A percentile compares a stretch with the other conserved stretches of the same genome.
These are phyloP conservation scores for Atractiella rhizophila DNA, from an alignment of 768 basidiomycete genomes.

Conservation along the genomic window DNA sequence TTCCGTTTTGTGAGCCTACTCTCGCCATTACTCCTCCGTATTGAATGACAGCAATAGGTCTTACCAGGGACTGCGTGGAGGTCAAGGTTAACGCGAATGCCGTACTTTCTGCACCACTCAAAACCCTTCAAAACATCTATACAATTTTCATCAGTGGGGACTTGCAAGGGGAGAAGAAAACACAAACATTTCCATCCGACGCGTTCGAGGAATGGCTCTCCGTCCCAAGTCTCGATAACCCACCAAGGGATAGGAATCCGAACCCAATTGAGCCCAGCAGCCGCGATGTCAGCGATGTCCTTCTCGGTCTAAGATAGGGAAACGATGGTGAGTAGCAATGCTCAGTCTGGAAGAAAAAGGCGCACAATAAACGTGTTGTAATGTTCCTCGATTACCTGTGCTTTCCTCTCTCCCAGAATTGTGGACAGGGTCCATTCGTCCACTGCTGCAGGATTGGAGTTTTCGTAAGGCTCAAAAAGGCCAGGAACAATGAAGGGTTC, in stretches of 20 bases:
- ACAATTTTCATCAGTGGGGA: too few species aligned
- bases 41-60: slow-evolving; percentile 41
- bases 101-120: slow-evolving; percentile 89
- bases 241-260: slow-evolving; percentile 76
- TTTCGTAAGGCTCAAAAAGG: slow-evolving; percentile 24
- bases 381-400: slow-evolving; percentile 50
- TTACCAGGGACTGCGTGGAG: slow-evolving; percentile 54
- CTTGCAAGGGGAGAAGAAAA: too few species aligned
- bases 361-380: slow-evolving; percentile 81
- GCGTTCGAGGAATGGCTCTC: slow-evolving; percentile 60
- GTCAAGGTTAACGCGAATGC: slow-evolving; percentile 77
- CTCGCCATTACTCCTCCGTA: too few species aligned
- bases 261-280: slow-evolving; percentile 76
- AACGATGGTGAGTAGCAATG: slow-evolving; percentile 2
- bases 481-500: slow-evolving; percentile 42
- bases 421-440: slow-evolving; percentile 61
- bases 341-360: too few species aligned
- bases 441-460: slow-evolving; percentile 34
- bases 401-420: slow-evolving; percentile 43
- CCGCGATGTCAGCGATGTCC: slow-evolving; percentile 82
- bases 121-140: slow-evolving; percentile 57
- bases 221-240: slow-evolving; percentile 57
- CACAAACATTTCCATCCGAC: slow-evolving; percentile 62
- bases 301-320: slow-evolving; percentile 44
- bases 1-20: too few species aligned